A percentile compares a stretch with the other conserved stretches of the same genome.
These are phyloP conservation scores for Curvularia sp. DNA, from an alignment of 2,329 filamentous ascomycete species.

Conservation along the genomic window DNA sequence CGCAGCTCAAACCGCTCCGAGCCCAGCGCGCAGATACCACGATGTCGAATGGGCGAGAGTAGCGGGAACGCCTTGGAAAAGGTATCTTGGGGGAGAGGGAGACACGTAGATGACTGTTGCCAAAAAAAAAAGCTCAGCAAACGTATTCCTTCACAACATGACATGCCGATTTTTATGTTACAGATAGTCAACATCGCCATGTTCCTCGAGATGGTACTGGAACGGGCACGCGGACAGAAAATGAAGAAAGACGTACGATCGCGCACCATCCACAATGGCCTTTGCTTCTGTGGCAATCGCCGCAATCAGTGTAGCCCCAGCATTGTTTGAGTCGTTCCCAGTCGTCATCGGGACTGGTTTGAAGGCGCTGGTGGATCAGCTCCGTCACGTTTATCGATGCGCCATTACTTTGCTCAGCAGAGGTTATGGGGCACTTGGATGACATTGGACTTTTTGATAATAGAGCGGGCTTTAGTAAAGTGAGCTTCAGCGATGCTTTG, in stretches of 20 bases:
- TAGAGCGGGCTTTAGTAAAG: no score
- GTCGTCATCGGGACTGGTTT: slow-evolving; percentile 41
- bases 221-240: background rate
- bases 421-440: slow-evolving; percentile 24
- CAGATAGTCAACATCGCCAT: background rate
- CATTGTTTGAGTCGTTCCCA: slow-evolving; percentile 41
- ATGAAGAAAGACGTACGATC: slow-evolving; percentile 40
- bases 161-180: background rate
- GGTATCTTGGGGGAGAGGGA: slow-evolving; percentile 50
- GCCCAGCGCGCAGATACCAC: slow-evolving; percentile 45
- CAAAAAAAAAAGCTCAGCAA: background rate
- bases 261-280: slow-evolving; percentile 56
- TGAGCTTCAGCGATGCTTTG: background rate
- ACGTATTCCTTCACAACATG: background rate
- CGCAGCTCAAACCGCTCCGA: slow-evolving; percentile 56
- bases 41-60: slow-evolving; percentile 49
- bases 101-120: slow-evolving; percentile 52
- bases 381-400: slow-evolving; percentile 31
- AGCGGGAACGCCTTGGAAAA: slow-evolving; percentile 49
- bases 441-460: slow-evolving; percentile 8
- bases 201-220: background rate
- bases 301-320: slow-evolving; percentile 47
- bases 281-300: slow-evolving; percentile 46
- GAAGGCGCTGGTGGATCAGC: slow-evolving; percentile 34
- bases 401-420: slow-evolving; percentile 7